Evolutionary conservation across 805 yeast species (phyloP).

Genomic region (Wickerhamiella spandovensis): DNA sequence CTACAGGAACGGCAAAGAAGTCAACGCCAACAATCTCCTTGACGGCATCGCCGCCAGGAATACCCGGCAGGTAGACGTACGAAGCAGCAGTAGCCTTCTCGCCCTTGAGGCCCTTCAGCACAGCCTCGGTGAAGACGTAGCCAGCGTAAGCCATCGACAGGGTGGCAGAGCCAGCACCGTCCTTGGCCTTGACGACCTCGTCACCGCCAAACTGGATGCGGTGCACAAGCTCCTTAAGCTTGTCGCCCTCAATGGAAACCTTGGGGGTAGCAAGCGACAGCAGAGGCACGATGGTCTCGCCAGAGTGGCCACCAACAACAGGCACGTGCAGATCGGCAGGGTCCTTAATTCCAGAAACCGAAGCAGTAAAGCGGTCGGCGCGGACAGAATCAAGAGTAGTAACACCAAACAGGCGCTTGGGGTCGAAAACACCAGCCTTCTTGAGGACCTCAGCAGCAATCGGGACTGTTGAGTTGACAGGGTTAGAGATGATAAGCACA

Average conservation of each 20-base stretch:
- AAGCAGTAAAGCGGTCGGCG: slow-evolving; percentile 75
- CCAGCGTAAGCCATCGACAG: slow-evolving; percentile 91
- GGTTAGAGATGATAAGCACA: slow-evolving; percentile 75
- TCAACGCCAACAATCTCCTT: slow-evolving; percentile 62
- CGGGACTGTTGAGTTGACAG: slow-evolving; percentile 95
- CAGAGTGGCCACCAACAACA: slow-evolving; percentile 96
- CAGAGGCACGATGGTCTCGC: slow-evolving; percentile 89
- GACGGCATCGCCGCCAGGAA: slow-evolving; percentile 42
- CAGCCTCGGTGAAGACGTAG: slow-evolving; percentile 54
- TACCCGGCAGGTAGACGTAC: slow-evolving; percentile 28
- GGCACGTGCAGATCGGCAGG: slow-evolving; percentile 67
- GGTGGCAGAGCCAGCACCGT: slow-evolving; percentile 90
- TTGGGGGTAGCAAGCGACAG: slow-evolving; percentile 61
- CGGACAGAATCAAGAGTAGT: slow-evolving; percentile 88
- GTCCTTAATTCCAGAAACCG: slow-evolving; percentile 46
- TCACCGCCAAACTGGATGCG: slow-evolving; percentile 96
- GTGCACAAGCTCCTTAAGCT: slow-evolving; percentile 51
- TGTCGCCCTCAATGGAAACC: slow-evolving; percentile 41
- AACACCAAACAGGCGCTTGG: slow-evolving; percentile 87
- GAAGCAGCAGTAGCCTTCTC: slow-evolving; percentile 36
- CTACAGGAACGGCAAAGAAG: slow-evolving; percentile 61
- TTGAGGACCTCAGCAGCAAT: slow-evolving; percentile 88
- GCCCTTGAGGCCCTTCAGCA: slow-evolving; percentile 31
- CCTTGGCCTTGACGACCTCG: slow-evolving; percentile 86
- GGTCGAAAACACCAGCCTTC: slow-evolving; percentile 76